Percentiles rank a stretch among this genome's conserved stretches.
Conservation (phyloP, 495 filamentous ascomycete species). For the Pseudotulostoma volvatum region DNA sequence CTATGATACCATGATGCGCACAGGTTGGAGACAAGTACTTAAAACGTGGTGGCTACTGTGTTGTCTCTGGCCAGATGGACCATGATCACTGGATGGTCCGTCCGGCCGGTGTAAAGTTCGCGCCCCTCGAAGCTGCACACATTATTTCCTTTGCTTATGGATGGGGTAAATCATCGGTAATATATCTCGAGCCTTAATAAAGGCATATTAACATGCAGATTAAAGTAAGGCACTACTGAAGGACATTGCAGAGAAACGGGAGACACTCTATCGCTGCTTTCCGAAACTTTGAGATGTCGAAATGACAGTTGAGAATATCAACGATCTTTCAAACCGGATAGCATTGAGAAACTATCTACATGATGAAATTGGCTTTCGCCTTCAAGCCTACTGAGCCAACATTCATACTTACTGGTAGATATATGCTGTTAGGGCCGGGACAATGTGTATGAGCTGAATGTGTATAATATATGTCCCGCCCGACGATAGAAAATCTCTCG, state of each 20-base stretch:
- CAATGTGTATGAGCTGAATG: background rate
- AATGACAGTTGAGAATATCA: constrained; percentile 2
- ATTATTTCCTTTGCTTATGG: background rate
- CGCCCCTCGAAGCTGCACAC: background rate
- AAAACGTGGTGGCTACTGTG: background rate
- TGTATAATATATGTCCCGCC: background rate
- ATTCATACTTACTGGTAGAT: no score
- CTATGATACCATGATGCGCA: background rate
- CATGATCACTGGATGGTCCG: background rate
- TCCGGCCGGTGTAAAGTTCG: background rate
- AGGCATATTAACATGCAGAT: no score
- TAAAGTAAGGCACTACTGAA: no score
- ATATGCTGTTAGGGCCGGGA: background rate
- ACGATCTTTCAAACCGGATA: constrained; percentile 1
- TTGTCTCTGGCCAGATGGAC: background rate
- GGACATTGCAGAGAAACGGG: background rate
- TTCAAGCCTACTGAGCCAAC: background rate
- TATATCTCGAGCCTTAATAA: background rate
- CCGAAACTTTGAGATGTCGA: background rate
- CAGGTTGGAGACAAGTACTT: background rate
- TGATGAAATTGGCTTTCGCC: background rate
- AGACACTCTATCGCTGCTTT: background rate
- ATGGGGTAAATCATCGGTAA: background rate
- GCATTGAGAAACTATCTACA: background rate
- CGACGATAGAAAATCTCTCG: background rate